These are phyloP conservation scores for Globisporangium takayamanum DNA, from an alignment of 352 stramenopile species.

Conservation along the genomic window DNA sequence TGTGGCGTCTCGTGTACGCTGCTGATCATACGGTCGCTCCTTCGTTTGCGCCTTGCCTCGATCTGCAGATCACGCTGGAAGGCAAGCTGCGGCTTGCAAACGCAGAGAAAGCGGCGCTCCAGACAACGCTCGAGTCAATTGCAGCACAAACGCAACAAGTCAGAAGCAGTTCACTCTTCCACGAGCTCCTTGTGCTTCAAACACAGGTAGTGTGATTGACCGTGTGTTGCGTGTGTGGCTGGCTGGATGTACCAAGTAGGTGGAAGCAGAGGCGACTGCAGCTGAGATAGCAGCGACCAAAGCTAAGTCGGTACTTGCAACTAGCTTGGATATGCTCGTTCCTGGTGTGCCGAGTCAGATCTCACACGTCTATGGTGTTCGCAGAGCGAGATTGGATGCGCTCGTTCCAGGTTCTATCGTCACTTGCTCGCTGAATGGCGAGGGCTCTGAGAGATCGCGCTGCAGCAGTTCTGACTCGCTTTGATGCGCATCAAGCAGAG, in stretches of 20 bases:
- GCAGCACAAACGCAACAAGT: neutral
- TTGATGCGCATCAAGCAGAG: slow-evolving; percentile 1
- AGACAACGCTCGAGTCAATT: neutral
- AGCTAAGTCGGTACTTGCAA: slow-evolving; percentile 1
- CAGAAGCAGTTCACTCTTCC: neutral
- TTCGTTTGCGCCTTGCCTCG: too few species aligned
- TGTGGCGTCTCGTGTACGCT: neutral
- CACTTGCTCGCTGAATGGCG: neutral
- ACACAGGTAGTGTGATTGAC: neutral
- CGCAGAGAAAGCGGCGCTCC: neutral
- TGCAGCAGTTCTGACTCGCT: neutral
- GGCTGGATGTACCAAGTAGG: neutral
- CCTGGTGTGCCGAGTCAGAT: too few species aligned
- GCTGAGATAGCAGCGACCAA: neutral
- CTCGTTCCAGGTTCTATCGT: slow-evolving; percentile 7
- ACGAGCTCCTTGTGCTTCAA: neutral
- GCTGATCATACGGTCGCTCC: neutral
- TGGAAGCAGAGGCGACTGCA: slow-evolving; percentile 9
- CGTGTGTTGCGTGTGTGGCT: neutral
- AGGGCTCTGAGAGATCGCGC: too few species aligned
- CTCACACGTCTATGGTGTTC: neutral
- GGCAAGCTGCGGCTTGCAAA: slow-evolving; percentile 3
- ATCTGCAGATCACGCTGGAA: slow-evolving; percentile 1
- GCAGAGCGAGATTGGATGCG: neutral
- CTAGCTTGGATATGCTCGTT: too few species aligned